A percentile compares a stretch with the other conserved stretches of the same genome.
phyloP scores from a whole-genome alignment of 2,329 filamentous ascomycete species.

The Colletotrichum navitas region DNA sequence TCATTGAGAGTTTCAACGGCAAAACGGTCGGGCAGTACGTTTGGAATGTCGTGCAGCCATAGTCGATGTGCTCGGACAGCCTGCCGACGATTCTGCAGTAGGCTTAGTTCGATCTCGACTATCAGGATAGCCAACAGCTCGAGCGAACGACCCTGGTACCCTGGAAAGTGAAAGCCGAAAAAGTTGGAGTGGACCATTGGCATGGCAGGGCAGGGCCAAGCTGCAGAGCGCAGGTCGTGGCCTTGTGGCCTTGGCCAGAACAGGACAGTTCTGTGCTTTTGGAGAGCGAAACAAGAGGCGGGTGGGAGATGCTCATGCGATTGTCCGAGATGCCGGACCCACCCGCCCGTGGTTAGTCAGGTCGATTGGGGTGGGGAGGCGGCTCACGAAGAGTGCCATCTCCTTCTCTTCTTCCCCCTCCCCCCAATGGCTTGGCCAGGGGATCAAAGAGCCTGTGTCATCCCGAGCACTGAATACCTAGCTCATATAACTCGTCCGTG shows the following conservation, averaged over 20 bases:
- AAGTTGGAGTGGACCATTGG: slow-evolving; percentile 14
- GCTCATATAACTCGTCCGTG: background rate
- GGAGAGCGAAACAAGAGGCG: slow-evolving; percentile 29
- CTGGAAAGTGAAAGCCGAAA: slow-evolving; percentile 11
- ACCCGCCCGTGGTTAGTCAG: slow-evolving; percentile 21
- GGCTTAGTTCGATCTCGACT: background rate
- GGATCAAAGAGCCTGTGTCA: background rate
- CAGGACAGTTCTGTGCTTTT: slow-evolving; percentile 29
- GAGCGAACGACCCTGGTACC: slow-evolving; percentile 11
- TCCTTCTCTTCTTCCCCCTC: too few species aligned
- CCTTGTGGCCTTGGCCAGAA: background rate
- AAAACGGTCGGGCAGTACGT: background rate
- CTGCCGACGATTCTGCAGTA: slow-evolving; percentile 25
- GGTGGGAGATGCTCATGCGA: slow-evolving; percentile 34
- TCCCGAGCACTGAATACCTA: slow-evolving; percentile 4
- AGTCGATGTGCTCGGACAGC: slow-evolving; percentile 20
- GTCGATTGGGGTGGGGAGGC: slow-evolving; percentile 25
- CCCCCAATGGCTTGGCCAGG: background rate
- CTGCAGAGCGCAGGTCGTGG: background rate
- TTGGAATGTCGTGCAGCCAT: background rate
- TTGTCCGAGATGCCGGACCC: slow-evolving; percentile 29
- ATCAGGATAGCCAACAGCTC: background rate
- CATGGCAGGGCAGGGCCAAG: slow-evolving; percentile 7
- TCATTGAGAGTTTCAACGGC: background rate
- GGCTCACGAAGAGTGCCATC: slow-evolving; percentile 22